Evolutionary conservation across 305 asterid genomes (phyloP), one percentile per base, ranked within the genome.

Genomic region (Plantago coronopus): DNA sequence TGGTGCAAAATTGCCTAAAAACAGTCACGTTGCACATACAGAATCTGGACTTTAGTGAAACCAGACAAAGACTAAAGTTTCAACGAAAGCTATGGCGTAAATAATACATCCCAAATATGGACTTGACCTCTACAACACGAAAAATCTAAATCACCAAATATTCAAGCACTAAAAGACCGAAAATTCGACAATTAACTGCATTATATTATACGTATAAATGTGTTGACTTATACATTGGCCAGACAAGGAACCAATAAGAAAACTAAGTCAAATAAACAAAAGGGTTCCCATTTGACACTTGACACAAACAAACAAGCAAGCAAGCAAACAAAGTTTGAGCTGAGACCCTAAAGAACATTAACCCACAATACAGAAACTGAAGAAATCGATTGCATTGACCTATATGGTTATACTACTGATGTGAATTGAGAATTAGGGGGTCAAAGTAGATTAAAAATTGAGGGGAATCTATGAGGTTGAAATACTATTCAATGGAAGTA

Each of bases 231-330:
- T 29, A 20, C 23, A 5, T 31, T 31, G 6, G 12, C 13, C 14
- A 7, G 13, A 9, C 12, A 7, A 10, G 10, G 14, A 47, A 38
- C 47, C 47, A 25, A 29, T 21, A 64, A 16, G 47, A 42, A 21
- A 12, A n/a, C n/a, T n/a, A n/a, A n/a, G n/a, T n/a, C n/a, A n/a
- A 47, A 57, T 44, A 20, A 67, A 42, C 69, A 56, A 66, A 70
- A 21, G 69, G 66, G 71, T 66, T 63, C 71, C 49, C 66, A 59
- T 45, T 65, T 53, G 43, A 48, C 58, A 59, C 45, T 65, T 53
- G 43, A 43, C 61, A 18, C 40, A 53, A 53, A 25, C 58, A 25
- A 25, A 22, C 42, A 25, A 23, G n/a, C 40, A 53, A 53, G 16
- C 58, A 25, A 25, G 14, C 42, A 25, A 23, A 11, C 14, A 53